These are phyloP conservation scores for Penicillium mononematosum DNA, from an alignment of 495 filamentous ascomycete species.

Conservation along the genomic window DNA sequence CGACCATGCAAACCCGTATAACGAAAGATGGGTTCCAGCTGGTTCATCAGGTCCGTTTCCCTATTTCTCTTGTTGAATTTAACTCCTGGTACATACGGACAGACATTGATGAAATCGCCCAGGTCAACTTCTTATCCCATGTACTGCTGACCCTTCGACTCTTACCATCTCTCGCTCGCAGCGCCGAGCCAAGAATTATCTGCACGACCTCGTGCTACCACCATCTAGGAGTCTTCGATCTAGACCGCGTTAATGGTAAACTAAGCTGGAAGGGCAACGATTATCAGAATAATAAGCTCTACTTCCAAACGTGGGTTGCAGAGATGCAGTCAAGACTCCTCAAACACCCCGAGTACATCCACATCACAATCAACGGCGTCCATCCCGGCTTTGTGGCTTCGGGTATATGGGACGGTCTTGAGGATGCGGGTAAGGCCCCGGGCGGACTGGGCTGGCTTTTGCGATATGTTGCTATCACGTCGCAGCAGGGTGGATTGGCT, in stretches of 20 bases:
- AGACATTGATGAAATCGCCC: neutral
- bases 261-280: conserved; percentile 2
- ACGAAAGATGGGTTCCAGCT: conserved; percentile 31
- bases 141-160: conserved; percentile 25
- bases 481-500: conserved; percentile 26
- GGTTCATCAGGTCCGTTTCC: conserved; percentile 22
- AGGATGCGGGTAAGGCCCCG: neutral
- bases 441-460: neutral
- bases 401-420: conserved; percentile 19
- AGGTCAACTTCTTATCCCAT: conserved; percentile 30
- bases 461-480: conserved; percentile 15
- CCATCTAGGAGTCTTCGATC: conserved; percentile 17
- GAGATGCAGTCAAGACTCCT: conserved; percentile 25
- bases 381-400: conserved; percentile 27
- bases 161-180: conserved; percentile 23
- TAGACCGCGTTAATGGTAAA: conserved; percentile 15
- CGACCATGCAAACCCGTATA: neutral
- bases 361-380: conserved; percentile 29
- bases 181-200: conserved; percentile 21
- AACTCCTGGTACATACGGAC: neutral
- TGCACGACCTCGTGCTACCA: conserved; percentile 31
- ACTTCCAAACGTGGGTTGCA: conserved; percentile 25
- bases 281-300: conserved; percentile 30
- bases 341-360: conserved; percentile 18
- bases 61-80: neutral